These are phyloP conservation scores for Adiantum capillusveneris DNA, from an alignment of 75 land plant genomes.

Conservation along the genomic window DNA sequence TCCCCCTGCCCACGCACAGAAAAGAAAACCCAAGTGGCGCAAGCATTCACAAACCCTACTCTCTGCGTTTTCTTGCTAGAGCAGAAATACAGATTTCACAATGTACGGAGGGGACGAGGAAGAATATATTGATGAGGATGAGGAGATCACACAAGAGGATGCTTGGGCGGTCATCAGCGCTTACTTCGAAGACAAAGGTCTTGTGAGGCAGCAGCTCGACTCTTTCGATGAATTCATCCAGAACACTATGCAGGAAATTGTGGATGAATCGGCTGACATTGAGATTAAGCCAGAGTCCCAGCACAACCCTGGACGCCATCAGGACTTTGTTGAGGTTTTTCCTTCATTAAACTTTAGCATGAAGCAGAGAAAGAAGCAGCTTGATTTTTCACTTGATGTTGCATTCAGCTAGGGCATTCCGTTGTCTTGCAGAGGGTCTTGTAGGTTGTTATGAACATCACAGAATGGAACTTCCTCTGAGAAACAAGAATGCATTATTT, in stretches of 20 bases:
- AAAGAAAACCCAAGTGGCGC: too few relatives aligned
- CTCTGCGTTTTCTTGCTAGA: too few relatives aligned
- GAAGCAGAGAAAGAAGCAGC: too few relatives aligned
- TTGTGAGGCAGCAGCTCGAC: conserved; percentile 97
- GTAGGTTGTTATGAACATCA: too few relatives aligned
- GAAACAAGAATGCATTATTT: too few relatives aligned
- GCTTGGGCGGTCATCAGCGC: conserved; percentile 99
- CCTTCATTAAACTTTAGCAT: background rate
- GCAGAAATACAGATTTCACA: too few relatives aligned
- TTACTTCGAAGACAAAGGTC: conserved; percentile 97
- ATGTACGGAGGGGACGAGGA: conserved; percentile 48
- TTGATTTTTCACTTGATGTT: too few relatives aligned
- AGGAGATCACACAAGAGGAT: conserved; percentile 99
- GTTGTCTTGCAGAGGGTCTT: too few relatives aligned
- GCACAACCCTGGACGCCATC: conserved; percentile 92
- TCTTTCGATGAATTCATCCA: conserved; percentile 99
- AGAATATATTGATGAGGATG: conserved; percentile 41
- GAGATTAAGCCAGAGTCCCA: conserved; percentile 95
- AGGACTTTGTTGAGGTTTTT: conserved; percentile 65
- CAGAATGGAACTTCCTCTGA: too few relatives aligned
- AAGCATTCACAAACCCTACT: too few relatives aligned
- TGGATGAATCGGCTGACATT: conserved; percentile 92
- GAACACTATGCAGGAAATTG: conserved; percentile 99
- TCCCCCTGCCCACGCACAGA: too few relatives aligned
- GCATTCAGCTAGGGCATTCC: too few relatives aligned